Evolutionary conservation across 1,284 basidiomycete species (phyloP), one percentile per base, ranked within the genome.

Genomic region (Fomitopsis schrenkii): DNA sequence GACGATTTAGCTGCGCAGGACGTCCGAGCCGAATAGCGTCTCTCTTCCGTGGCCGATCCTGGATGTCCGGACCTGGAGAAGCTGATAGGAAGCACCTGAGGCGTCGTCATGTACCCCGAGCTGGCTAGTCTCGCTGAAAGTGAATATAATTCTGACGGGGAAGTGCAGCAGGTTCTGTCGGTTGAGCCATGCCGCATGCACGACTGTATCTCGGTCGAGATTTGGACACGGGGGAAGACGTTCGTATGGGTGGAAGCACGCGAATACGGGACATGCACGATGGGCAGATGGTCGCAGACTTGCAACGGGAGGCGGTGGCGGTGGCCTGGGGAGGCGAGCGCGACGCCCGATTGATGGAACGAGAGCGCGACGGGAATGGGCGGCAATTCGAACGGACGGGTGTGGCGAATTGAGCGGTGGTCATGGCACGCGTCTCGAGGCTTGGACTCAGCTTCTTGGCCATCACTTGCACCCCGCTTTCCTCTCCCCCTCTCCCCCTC

Each of bases 371-470:
- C 46, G 26, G 30, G 48, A 33, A 50, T 26, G 28, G n/a, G 48
- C 48, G 48, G 48, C 48, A 50, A 50, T 33, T 45, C 4, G 42
- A 6, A 15, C 41, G 46, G 26, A 48, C n/a, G 28, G 26, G 46
- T 48, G 48, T 50, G 48, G 48, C 48, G 48, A 15, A 15, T 17
- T 55, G 17, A 55, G 53, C 55, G 40, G 38, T 40, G 38, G 55
- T 42, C 55, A 57, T 57, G 55, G 55, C 55, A 57, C 55, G 38
- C 38, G 55, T 30, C 41, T 41, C 53, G 35, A 55, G 40, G 19
- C 33, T 53, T n/a, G 17, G 15, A 6, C 22, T 19, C 19, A 40
- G 10, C 36, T 56, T 48, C 26, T 48, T 58, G 30, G 26, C 45
- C 41, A 44, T 44, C 41, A 42, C 50, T 33, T 5, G 4, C 30